Percentiles rank a stretch among this genome's conserved stretches.
Conservation (phyloP, 1,284 basidiomycete species). For the Leccinum griseonigrum region DNA sequence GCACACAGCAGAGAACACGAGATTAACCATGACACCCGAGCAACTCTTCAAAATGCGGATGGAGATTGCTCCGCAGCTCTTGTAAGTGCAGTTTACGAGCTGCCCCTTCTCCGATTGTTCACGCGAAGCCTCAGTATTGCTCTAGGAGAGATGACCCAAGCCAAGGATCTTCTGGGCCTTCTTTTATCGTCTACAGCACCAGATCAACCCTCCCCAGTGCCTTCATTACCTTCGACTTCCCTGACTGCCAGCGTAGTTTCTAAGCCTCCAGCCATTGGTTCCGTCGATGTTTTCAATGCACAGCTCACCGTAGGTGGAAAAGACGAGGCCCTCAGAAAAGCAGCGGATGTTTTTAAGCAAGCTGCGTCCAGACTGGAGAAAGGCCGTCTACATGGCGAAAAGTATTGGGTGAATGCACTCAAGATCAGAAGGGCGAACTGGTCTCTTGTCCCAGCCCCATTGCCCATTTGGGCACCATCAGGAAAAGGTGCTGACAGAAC, state of each 20-base stretch:
- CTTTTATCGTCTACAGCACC: constrained; percentile 46
- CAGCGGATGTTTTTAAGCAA: constrained; percentile 62
- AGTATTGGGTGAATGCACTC: constrained; percentile 77
- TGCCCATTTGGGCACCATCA: constrained; percentile 62
- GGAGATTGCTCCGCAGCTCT: constrained; percentile 66
- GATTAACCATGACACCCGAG: constrained; percentile 65
- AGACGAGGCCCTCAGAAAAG: constrained; percentile 71
- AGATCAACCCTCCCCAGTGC: constrained; percentile 21
- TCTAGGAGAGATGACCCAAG: constrained; percentile 73
- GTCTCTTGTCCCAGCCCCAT: constrained; percentile 72
- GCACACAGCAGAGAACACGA: constrained; percentile 27
- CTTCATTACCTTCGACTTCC: constrained; percentile 33
- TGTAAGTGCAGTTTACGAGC: constrained; percentile 44
- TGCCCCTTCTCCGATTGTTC: constrained; percentile 10
- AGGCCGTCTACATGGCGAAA: constrained; percentile 56
- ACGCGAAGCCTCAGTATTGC: constrained; percentile 50
- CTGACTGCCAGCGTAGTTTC: constrained; percentile 64
- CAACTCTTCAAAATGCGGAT: constrained; percentile 69
- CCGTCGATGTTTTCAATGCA: constrained; percentile 71
- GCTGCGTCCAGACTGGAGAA: constrained; percentile 70
- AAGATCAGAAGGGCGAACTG: constrained; percentile 72
- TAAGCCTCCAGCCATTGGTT: constrained; percentile 60
- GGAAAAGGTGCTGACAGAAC: constrained; percentile 76
- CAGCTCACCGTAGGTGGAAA: constrained; percentile 74
- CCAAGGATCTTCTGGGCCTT: constrained; percentile 60